Evolutionary conservation across 148 eudicot species (phyloP), one percentile per base, ranked within the genome.

Genomic region (Camellia japonica): DNA sequence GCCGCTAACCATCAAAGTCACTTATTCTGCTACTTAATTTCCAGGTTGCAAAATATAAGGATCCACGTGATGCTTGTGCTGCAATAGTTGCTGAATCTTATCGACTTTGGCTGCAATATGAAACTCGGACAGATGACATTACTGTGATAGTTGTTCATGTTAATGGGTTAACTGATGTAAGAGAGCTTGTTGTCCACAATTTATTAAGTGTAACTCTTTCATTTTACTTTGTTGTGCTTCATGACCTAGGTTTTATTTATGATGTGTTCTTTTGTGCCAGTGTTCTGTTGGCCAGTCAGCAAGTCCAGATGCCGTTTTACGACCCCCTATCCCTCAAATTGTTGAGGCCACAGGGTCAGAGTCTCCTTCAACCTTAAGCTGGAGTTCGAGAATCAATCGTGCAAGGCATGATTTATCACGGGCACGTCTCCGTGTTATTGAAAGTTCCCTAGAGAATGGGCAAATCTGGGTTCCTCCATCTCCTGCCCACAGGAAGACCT

Each of bases 61-160:
- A 96, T 82, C 98, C 99, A 1, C 99, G 95, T 78, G 98, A 96
- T 87, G 98, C 99, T 84, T 96, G 99, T 90, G 97, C 98, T 68
- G 99, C 99, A 78, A 94, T 96, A 84, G 99, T 96, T 85, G 99
- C 99, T 58, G 99, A 96, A 87, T 96, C 99, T 6, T 96, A 96
- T 84, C 91, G 99, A 76, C 97, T 93, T 79, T 96, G 99, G 99
- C 87, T 96, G 80, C 99, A 96, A 84, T 96, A 90, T 83, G 99
- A 96, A 88, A 96, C 99, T 81, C 99, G 99, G 65, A 96, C 99
- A 18, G 99, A 96, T 89, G 99, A 96, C 81, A 96, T 96, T 43
- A 94, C 99, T 76, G 90, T 96, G 77, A 89, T 96, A 82, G 97
- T 96, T 72, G 99, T 91, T 72, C 97, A 96, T 76, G 84, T 94